Evolutionary conservation across 495 filamentous ascomycete species (phyloP), one percentile per base, ranked within the genome.

Genomic region (Recurvomyces mirabilis): DNA sequence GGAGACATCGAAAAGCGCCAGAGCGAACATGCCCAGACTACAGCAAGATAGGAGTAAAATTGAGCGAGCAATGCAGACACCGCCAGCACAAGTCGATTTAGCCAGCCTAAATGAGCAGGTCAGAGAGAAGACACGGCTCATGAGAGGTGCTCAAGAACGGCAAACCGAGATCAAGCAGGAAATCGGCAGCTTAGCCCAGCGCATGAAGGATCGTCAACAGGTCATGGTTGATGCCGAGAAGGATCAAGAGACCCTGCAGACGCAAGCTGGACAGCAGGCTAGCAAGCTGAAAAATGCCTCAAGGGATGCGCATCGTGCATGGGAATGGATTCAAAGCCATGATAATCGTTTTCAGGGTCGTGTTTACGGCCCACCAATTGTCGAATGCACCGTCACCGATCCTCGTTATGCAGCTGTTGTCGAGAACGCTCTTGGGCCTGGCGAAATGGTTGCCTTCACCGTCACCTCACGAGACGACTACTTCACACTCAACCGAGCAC

Each of bases 331-430:
- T 43, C 69, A 79, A 49, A 57, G 77, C 2, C 77, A 96, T 59
- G 74, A 71, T 31, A 60, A 73, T 51, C 58, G 70, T 20, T 95
- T 96, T 45, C 74, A 88, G 58, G 75, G 81, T 41, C 72, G 82
- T 49, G 80, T 96, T 18, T 88, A 85, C 60, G 87, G 86, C 0
- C 91, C 91, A 14, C 78, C 91, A 0, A 71, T 89, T 44, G 64
- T 99, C 12, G 77, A 71, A 18, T 94, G 89, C 60, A 82, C 82
- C 0, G 61, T 95, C 26, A 88, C 81, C 43, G 77, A 94, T 56
- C 73, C 73, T 13, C 72, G 65, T 41, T 88, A 81, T 55, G 78
- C 79, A 18, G 69, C 85, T 56, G 71, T 75, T 7, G 64, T 99
- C 10, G 91, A 99, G 61, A 70, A 74, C 2, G 56, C 82, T 15